Percentiles rank a stretch among this genome's conserved stretches.
Evolutionary conservation across 805 yeast genomes (phyloP).

Genomic region (Cyberlindnera mississippiensis): DNA sequence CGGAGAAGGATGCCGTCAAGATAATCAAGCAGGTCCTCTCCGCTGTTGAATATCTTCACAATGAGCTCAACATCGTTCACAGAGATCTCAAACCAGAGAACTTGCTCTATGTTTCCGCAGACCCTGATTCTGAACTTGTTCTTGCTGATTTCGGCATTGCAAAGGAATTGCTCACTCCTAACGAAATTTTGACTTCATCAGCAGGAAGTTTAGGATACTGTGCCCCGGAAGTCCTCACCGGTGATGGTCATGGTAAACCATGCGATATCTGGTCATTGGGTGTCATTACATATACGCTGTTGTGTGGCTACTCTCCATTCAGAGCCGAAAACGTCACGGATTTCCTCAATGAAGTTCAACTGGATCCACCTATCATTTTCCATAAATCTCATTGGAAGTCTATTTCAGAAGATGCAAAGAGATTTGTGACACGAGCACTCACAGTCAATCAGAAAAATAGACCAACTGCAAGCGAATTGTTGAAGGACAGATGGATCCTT

Average conservation of each 20-base stretch:
- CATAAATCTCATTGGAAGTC: conserved; percentile 84
- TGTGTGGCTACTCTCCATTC: conserved; percentile 92
- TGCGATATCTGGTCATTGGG: conserved; percentile 97
- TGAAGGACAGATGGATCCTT: conserved; percentile 75
- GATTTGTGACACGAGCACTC: conserved; percentile 68
- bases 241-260: conserved; percentile 88
- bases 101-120: conserved; percentile 59
- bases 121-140: conserved; percentile 68
- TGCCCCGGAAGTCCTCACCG: conserved; percentile 87
- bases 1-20: conserved; percentile 81
- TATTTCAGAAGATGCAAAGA: conserved; percentile 75
- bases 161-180: conserved; percentile 56
- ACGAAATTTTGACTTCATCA: conserved; percentile 60
- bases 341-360: conserved; percentile 72
- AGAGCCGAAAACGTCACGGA: conserved; percentile 78
- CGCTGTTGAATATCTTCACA: conserved; percentile 78
- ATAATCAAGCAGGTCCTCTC: conserved; percentile 70
- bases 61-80: conserved; percentile 70
- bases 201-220: conserved; percentile 97
- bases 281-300: conserved; percentile 82
- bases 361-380: conserved; percentile 74
- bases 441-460: conserved; percentile 64
- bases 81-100: conserved; percentile 95
- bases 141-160: conserved; percentile 97
- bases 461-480: conserved; percentile 61